These are phyloP conservation scores for Cetradonia linearis DNA, from an alignment of 495 filamentous ascomycete genomes.

Conservation along the genomic window DNA sequence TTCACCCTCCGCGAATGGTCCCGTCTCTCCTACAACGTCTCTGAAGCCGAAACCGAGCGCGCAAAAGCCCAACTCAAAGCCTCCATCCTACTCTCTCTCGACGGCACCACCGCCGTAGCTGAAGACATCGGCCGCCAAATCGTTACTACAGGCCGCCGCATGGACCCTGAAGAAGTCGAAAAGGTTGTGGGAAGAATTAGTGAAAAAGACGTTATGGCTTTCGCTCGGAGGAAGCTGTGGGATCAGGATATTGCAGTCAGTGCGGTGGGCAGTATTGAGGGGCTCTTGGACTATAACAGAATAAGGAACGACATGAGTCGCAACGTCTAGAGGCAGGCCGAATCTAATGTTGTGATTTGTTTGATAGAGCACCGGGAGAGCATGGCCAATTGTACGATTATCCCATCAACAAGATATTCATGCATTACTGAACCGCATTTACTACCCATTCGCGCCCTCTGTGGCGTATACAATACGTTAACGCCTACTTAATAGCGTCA, in stretches of 20 bases:
- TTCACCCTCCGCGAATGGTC: constrained; percentile 98
- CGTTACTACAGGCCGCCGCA: constrained; percentile 87
- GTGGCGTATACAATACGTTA: not conserved
- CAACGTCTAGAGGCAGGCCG: constrained; percentile 41
- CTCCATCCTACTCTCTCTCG: constrained; percentile 88
- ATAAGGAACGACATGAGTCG: constrained; percentile 84
- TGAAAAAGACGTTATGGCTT: constrained; percentile 94
- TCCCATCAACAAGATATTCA: not conserved
- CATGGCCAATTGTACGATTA: constrained; percentile 3
- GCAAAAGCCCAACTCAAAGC: constrained; percentile 99
- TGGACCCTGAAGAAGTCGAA: constrained; percentile 90
- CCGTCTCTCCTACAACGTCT: constrained; percentile 76
- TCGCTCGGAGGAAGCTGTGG: constrained; percentile 85
- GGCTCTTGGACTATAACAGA: constrained; percentile 76
- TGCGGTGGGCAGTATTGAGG: constrained; percentile 88
- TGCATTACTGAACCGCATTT: not conserved
- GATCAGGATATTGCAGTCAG: constrained; percentile 91
- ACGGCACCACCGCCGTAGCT: constrained; percentile 92
- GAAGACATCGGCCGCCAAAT: constrained; percentile 99
- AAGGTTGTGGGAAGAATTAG: constrained; percentile 75
- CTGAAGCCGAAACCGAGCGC: constrained; percentile 85
- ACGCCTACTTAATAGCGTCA: not conserved
- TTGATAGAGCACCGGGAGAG: not conserved
- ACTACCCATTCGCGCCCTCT: not conserved
- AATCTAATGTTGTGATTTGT: not conserved